These are phyloP conservation scores for Pseudoscleropodium purum DNA, from an alignment of 225 moss, liverwort and hornwort species.

Conservation along the genomic window DNA sequence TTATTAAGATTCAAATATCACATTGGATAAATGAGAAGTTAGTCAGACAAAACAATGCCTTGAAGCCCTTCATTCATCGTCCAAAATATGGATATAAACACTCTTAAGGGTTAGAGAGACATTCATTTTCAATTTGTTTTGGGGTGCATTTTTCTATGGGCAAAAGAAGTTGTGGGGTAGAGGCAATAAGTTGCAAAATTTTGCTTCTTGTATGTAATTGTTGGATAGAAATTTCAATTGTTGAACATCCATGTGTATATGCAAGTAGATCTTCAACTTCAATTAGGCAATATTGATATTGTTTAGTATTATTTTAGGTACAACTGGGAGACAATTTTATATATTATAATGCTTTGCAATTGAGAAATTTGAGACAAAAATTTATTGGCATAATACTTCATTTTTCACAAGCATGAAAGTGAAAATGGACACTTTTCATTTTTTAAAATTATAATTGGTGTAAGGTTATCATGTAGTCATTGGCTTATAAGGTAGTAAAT, in stretches of 20 bases:
- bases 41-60: background rate
- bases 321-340: background rate
- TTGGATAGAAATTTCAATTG: background rate
- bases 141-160: background rate
- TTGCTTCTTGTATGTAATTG: background rate
- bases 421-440: no score
- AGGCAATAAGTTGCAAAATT: background rate
- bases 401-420: background rate
- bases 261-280: background rate
- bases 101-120: background rate
- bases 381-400: background rate
- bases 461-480: background rate
- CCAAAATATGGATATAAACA: rapidly evolving
- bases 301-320: background rate
- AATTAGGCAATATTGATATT: background rate
- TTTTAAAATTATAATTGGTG: background rate
- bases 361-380: background rate
- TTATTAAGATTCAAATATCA: background rate
- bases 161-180: rapidly evolving
- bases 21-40: background rate
- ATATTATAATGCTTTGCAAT: background rate
- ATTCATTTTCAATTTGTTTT: background rate
- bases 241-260: background rate
- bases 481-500: background rate
- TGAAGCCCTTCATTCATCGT: background rate